Percentiles rank a stretch among this genome's conserved stretches.
Conservation (phyloP, 129 eudicot species). For the Helichrysum umbraculigerum region DNA sequence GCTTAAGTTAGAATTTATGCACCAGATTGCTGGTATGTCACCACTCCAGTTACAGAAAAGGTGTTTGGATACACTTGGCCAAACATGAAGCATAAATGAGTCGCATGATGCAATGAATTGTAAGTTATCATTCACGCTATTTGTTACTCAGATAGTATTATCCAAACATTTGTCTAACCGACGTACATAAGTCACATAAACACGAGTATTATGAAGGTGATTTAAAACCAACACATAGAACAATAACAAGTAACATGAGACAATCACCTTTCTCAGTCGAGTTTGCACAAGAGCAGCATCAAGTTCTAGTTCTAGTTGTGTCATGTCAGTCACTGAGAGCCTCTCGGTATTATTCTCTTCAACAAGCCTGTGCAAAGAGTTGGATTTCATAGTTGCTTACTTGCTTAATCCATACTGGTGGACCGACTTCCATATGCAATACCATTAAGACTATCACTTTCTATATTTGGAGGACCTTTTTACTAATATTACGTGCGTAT, state of each 20-base stretch:
- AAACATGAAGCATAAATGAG: background rate
- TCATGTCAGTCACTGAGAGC: slow-evolving; percentile 39
- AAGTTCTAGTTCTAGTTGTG: slow-evolving; percentile 55
- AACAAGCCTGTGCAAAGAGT: slow-evolving; percentile 40
- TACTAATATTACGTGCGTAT: background rate
- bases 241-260: background rate
- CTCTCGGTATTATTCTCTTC: slow-evolving; percentile 29
- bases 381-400: background rate
- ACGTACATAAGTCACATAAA: background rate
- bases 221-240: background rate
- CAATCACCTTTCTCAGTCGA: slow-evolving; percentile 49
- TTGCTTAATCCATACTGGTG: background rate
- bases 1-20: background rate
- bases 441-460: background rate
- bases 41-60: background rate
- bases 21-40: background rate
- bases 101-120: background rate
- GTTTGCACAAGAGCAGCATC: slow-evolving; percentile 44
- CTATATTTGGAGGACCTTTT: background rate
- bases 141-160: background rate
- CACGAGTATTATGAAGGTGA: background rate
- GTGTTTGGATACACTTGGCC: background rate
- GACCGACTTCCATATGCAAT: background rate
- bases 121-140: background rate
- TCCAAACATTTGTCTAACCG: background rate